Evolutionary conservation across 768 basidiomycete species (phyloP).

Genomic region (Suillus plorans): DNA sequence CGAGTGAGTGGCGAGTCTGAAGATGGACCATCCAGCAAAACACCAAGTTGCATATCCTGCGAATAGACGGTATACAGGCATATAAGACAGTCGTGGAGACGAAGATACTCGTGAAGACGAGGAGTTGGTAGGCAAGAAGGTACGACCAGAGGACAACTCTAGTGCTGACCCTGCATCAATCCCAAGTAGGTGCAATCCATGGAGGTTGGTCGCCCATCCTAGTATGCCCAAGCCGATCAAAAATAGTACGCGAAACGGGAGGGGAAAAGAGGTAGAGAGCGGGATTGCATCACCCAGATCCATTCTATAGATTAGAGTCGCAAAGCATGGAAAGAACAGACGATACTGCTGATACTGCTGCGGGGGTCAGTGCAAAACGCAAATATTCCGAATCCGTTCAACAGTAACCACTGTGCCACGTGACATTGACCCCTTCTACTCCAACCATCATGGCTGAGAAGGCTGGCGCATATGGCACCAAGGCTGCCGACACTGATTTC

Average conservation of each 20-base stretch:
- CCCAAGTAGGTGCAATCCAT: constrained; percentile 71
- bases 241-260: constrained; percentile 89
- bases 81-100: constrained; percentile 43
- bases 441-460: constrained; percentile 27
- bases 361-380: neutral
- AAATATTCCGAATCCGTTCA: neutral
- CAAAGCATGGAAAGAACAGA: constrained; percentile 6
- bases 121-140: constrained; percentile 22
- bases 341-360: constrained; percentile 8
- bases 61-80: constrained; percentile 68
- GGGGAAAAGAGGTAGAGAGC: constrained; percentile 66
- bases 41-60: constrained; percentile 59
- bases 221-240: constrained; percentile 78
- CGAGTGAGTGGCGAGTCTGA: constrained; percentile 57
- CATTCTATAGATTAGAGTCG: constrained; percentile 24
- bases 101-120: constrained; percentile 20
- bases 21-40: constrained; percentile 67
- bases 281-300: constrained; percentile 40
- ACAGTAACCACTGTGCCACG: neutral
- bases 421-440: neutral
- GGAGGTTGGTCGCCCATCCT: constrained; percentile 92
- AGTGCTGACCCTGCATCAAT: constrained; percentile 74
- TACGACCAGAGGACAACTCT: constrained; percentile 44
- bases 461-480: constrained; percentile 36
- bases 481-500: constrained; percentile 66